phyloP scores from a whole-genome alignment of 768 basidiomycete species.

The Rhizopogon sp. region DNA sequence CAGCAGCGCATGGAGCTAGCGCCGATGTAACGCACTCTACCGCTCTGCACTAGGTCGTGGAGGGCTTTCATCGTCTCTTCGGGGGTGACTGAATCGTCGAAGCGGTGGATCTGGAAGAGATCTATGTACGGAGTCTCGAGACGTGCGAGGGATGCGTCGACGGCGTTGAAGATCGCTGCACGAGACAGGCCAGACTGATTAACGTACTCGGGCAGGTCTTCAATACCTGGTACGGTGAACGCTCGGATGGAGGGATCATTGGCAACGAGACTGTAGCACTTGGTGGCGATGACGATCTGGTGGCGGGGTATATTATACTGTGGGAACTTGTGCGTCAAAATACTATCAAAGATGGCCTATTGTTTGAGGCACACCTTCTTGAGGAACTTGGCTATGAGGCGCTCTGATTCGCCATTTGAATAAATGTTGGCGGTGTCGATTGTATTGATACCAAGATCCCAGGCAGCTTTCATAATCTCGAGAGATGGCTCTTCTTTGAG shows the following conservation, averaged over 20 bases:
- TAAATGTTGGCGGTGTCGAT: conserved; percentile 36
- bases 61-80: conserved; percentile 48
- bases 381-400: conserved; percentile 31
- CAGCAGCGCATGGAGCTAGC: conserved; percentile 43
- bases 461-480: conserved; percentile 33
- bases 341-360: not conserved
- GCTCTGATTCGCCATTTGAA: conserved; percentile 32
- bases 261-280: conserved; percentile 17
- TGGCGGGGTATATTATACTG: conserved; percentile 29
- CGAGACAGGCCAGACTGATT: conserved; percentile 32
- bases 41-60: conserved; percentile 42
- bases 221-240: not conserved
- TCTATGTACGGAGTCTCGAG: conserved; percentile 33
- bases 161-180: conserved; percentile 32
- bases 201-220: conserved; percentile 13
- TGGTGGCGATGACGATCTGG: conserved; percentile 28
- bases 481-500: conserved; percentile 23
- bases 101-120: conserved; percentile 42
- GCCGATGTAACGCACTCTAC: conserved; percentile 49
- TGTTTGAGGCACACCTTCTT: conserved; percentile 18
- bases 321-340: not conserved
- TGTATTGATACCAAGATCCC: conserved; percentile 34
- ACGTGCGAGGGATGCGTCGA: conserved; percentile 31
- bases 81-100: conserved; percentile 29
- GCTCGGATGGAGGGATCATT: conserved; percentile 1